Evolutionary conservation across 202 grass and related monocot species (phyloP), one percentile per base, ranked within the genome.

Genomic region (Carex arenaria): DNA sequence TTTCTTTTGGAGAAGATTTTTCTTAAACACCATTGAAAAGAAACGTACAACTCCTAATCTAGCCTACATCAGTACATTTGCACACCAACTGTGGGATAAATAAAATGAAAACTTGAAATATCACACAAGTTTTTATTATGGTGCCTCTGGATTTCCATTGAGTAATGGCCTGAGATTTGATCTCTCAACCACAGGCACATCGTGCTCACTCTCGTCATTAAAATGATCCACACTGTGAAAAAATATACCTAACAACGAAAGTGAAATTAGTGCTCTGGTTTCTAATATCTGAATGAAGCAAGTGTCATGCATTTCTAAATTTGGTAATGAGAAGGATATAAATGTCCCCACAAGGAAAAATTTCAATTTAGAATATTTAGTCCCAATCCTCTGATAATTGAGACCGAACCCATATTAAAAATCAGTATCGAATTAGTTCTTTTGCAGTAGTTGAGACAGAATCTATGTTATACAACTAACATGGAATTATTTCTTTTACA

Each of bases 91-190:
- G 63, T 59, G 1, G 6, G 36, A 19, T 34, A 15, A 26, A 59
- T 67, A 4, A 86, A 84, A 79, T 26, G 36, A 84, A 49, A 84
- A 13, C 30, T 53, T 30, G 53, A 9, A 40, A 53, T 42, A 81
- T 71, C 75, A 74, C 11, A 42, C 53, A 42, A 40, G 54, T 51
- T 75, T 64, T 72, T 43, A 72, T 60, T 71, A 20, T 40, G 68
- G 7, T 67, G 86, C 62, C 63, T 89, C 92, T 0, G 64, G 82
- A 49, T 62, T 92, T 66, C 38, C 88, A 84, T 89, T 89, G 64
- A 98, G 93, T 80, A 98, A 82, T 43, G 93, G 91, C 67, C 88
- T 88, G 79, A 86, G 82, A 72, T 91, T 97, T 61, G 94, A 90
- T 80, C 90, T 94, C 64, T 93, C 86, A 4, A 82, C 73, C 1